Conservation (phyloP, 1,284 basidiomycete genomes). For the Afroboletus lepidellus region DNA sequence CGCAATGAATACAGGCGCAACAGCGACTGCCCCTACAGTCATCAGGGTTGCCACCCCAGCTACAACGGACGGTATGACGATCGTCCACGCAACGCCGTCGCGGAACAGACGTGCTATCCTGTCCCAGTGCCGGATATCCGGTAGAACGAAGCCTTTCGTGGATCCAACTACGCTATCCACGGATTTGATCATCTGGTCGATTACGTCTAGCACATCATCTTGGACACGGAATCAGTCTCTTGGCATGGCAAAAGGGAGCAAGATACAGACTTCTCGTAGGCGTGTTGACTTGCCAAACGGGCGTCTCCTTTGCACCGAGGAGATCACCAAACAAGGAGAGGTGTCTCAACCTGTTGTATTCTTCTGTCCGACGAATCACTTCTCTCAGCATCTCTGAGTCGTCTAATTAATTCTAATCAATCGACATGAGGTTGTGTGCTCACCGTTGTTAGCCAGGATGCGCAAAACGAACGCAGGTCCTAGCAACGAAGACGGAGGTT, state of each 20-base stretch:
- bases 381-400: conserved; percentile 3
- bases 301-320: conserved; percentile 2
- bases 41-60: background rate
- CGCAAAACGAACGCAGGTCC: conserved; percentile 8
- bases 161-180: conserved; percentile 9
- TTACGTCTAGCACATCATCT: conserved; percentile 8
- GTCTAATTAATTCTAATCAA: background rate
- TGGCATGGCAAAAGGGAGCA: background rate
- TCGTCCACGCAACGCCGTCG: conserved; percentile 2
- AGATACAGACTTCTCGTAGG: conserved; percentile 2
- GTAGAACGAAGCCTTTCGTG: conserved; percentile 6
- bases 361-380: conserved; percentile 2
- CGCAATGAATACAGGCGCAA: background rate
- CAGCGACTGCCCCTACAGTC: background rate
- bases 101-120: background rate
- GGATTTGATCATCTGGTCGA: conserved; percentile 10
- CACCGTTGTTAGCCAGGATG: conserved; percentile 8
- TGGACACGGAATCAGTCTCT: background rate
- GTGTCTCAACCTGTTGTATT: conserved; percentile 5
- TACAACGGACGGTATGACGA: background rate
- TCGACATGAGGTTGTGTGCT: background rate
- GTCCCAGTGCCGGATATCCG: conserved; percentile 7
- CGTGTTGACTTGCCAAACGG: conserved; percentile 3
- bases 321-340: conserved; percentile 10
- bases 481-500: conserved; percentile 3